A percentile compares a stretch with the other conserved stretches of the same genome.
Evolutionary conservation across 2,329 filamentous ascomycete genomes (phyloP).

Genomic region (Xenosphaeropsis pyriputrescens): DNA sequence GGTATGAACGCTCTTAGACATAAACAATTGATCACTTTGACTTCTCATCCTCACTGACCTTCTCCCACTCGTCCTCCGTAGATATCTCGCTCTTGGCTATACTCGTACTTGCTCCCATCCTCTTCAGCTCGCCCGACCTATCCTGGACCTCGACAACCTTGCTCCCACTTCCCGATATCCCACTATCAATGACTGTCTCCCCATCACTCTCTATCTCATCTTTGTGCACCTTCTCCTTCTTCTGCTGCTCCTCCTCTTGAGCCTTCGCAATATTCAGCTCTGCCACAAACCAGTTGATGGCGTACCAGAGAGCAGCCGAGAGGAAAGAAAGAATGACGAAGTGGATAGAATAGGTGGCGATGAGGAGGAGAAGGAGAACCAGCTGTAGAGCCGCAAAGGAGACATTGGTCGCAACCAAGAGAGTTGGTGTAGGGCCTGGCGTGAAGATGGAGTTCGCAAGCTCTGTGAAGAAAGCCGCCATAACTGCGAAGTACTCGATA

Average conservation of each 20-base stretch:
- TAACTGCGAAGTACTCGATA: slow-evolving; percentile 12
- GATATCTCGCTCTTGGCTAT: slow-evolving; percentile 44
- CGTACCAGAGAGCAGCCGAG: slow-evolving; percentile 73
- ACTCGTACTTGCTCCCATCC: slow-evolving; percentile 14
- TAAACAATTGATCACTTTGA: slow-evolving; percentile 23
- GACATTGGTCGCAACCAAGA: slow-evolving; percentile 80
- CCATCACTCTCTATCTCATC: slow-evolving; percentile 24
- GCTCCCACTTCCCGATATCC: slow-evolving; percentile 8
- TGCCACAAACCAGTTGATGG: slow-evolving; percentile 91
- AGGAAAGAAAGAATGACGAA: slow-evolving; percentile 71
- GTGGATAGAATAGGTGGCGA: slow-evolving; percentile 78
- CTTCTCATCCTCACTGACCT: slow-evolving; percentile 63
- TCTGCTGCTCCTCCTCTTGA: slow-evolving; percentile 24
- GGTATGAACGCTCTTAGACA: too few relatives aligned
- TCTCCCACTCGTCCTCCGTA: slow-evolving; percentile 97
- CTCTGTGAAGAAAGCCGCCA: slow-evolving; percentile 52
- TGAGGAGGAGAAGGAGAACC: slow-evolving; percentile 59
- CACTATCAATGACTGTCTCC: slow-evolving; percentile 33
- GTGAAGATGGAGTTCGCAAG: slow-evolving; percentile 92
- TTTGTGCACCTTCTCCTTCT: slow-evolving; percentile 14
- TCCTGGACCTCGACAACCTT: slow-evolving; percentile 15
- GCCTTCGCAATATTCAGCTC: slow-evolving; percentile 39
- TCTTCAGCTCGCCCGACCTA: slow-evolving; percentile 11
- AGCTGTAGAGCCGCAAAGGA: slow-evolving; percentile 77
- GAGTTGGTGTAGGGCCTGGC: slow-evolving; percentile 74